These are phyloP conservation scores for Xylaria sp. DNA, from an alignment of 495 filamentous ascomycete genomes.

Conservation along the genomic window DNA sequence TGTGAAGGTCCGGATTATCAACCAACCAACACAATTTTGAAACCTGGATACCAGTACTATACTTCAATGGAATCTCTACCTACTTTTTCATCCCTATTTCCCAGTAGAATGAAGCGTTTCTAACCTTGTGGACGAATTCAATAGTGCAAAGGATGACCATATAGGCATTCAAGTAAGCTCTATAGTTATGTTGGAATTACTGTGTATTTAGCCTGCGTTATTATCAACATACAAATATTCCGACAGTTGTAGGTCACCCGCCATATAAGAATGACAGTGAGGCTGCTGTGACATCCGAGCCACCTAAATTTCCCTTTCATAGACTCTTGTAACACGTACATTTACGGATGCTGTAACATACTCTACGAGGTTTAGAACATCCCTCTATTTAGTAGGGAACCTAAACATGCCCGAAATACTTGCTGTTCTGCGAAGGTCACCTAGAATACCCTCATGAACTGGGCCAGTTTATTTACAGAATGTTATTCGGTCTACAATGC, in stretches of 20 bases:
- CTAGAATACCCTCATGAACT: neutral
- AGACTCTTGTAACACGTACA: neutral
- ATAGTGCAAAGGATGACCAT: neutral
- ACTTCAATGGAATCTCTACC: neutral
- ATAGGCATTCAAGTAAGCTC: neutral
- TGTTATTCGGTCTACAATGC: neutral
- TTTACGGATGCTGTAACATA: neutral
- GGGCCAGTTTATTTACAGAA: neutral
- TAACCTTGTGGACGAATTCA: too few species aligned
- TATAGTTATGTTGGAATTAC: neutral
- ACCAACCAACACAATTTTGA: neutral
- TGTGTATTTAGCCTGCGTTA: neutral
- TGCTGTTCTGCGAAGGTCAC: neutral
- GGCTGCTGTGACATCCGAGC: neutral
- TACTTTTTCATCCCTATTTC: neutral
- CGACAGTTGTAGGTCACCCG: neutral
- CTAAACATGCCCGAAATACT: neutral
- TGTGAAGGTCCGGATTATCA: neutral
- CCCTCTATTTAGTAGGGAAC: neutral
- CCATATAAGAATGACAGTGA: neutral
- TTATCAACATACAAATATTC: neutral
- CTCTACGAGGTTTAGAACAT: too few species aligned
- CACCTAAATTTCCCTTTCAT: neutral
- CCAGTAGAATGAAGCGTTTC: neutral
- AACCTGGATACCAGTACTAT: neutral